Conservation (phyloP, 768 basidiomycete genomes). For the Leucogyrophana mollusca region DNA sequence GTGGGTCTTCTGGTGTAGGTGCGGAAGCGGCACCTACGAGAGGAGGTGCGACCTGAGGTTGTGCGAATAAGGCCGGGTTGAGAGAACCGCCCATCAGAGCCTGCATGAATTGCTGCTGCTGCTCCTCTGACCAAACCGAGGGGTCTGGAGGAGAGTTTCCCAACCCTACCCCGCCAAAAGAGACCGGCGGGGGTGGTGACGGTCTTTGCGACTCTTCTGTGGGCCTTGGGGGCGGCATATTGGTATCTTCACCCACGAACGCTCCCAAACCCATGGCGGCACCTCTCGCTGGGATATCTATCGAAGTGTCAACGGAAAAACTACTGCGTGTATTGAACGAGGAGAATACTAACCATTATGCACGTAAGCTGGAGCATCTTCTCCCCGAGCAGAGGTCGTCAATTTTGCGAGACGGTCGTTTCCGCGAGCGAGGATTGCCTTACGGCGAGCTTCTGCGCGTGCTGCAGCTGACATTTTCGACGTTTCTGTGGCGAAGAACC, state of each 20-base stretch:
- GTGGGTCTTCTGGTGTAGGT: slow-evolving; percentile 38
- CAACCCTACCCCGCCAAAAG: slow-evolving; percentile 17
- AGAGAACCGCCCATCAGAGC: slow-evolving; percentile 50
- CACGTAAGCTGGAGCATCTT: slow-evolving; percentile 58
- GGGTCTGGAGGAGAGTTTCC: slow-evolving; percentile 42
- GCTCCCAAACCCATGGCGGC: slow-evolving; percentile 17
- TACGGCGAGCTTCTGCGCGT: slow-evolving; percentile 74
- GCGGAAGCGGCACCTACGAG: slow-evolving; percentile 16
- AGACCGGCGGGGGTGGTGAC: slow-evolving; percentile 22
- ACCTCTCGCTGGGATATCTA: slow-evolving; percentile 13
- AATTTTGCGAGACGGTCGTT: slow-evolving; percentile 76
- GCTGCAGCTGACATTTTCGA: slow-evolving; percentile 49
- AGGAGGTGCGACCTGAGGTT: background rate
- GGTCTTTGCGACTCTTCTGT: slow-evolving; percentile 21
- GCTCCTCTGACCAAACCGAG: slow-evolving; percentile 64
- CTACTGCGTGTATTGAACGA: background rate
- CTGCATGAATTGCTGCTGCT: slow-evolving; percentile 66
- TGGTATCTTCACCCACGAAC: slow-evolving; percentile 38
- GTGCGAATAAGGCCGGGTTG: slow-evolving; percentile 26
- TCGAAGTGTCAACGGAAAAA: background rate
- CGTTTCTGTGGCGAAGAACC: slow-evolving; percentile 11
- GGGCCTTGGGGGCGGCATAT: slow-evolving; percentile 24
- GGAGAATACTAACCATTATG: slow-evolving; percentile 40
- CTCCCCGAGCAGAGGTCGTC: slow-evolving; percentile 71
- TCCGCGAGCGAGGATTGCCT: slow-evolving; percentile 72